Conservation (phyloP, 1,284 basidiomycete genomes). For the Porodaedalea pini region DNA sequence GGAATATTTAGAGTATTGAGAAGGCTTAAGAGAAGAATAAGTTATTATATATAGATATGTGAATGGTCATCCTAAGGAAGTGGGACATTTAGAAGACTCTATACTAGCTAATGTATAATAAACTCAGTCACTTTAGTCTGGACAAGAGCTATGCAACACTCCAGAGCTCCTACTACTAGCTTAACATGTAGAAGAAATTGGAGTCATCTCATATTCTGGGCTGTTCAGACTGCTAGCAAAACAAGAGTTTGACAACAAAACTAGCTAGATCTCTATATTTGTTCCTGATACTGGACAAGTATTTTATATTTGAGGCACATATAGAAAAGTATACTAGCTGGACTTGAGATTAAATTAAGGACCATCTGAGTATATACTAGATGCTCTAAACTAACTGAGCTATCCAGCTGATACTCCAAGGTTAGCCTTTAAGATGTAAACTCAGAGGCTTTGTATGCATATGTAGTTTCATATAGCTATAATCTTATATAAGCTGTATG, state of each 20-base stretch:
- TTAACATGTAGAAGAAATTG: constrained; percentile 21
- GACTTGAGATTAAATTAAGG: too few species aligned
- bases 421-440: too few species aligned
- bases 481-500: too few species aligned
- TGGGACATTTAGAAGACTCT: constrained; percentile 23
- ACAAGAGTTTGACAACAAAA: constrained; percentile 23
- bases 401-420: too few species aligned
- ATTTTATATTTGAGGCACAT: too few species aligned
- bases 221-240: constrained; percentile 24
- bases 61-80: constrained; percentile 31
- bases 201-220: constrained; percentile 23
- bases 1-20: constrained; percentile 3
- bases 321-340: too few species aligned
- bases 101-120: constrained; percentile 26
- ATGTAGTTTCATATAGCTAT: too few species aligned
- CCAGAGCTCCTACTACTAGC: constrained; percentile 23
- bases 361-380: too few species aligned
- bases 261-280: constrained; percentile 25
- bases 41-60: constrained; percentile 30
- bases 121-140: too few species aligned
- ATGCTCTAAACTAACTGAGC: too few species aligned
- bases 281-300: constrained; percentile 25
- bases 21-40: constrained; percentile 20
- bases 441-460: too few species aligned
- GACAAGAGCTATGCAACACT: constrained; percentile 24